phyloP scores from a whole-genome alignment of 2,329 filamentous ascomycete genomes.

The Botrytis pseudocinerea region DNA sequence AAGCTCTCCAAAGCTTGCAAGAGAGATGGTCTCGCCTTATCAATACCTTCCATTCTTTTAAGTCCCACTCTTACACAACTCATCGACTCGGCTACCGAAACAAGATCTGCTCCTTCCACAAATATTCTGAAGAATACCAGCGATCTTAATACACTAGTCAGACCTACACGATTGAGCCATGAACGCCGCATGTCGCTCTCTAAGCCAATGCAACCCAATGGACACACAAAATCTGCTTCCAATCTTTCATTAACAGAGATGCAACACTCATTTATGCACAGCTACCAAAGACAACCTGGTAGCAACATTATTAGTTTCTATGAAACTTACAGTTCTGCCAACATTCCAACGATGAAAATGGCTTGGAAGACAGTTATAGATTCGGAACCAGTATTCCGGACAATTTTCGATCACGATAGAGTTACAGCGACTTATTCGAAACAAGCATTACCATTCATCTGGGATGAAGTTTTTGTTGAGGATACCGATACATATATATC shows the following conservation, averaged over 20 bases:
- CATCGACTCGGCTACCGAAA: slow-evolving; percentile 1
- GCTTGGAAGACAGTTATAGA: slow-evolving; percentile 38
- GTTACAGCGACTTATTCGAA: slow-evolving; percentile 6
- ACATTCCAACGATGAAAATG: slow-evolving; percentile 32
- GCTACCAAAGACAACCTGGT: slow-evolving; percentile 28
- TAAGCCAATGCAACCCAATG: background rate
- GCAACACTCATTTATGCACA: slow-evolving; percentile 36
- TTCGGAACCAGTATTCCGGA: slow-evolving; percentile 37
- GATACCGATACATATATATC: slow-evolving; percentile 8
- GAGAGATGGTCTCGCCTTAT: slow-evolving; percentile 36
- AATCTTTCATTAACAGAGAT: slow-evolving; percentile 31
- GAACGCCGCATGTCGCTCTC: slow-evolving; percentile 13
- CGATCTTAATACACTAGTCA: slow-evolving; percentile 12
- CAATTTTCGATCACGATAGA: slow-evolving; percentile 18
- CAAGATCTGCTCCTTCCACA: background rate
- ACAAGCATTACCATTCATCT: slow-evolving; percentile 6
- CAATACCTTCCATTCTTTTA: slow-evolving; percentile 20
- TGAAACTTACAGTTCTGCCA: slow-evolving; percentile 28
- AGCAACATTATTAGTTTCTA: slow-evolving; percentile 35
- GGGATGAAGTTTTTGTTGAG: background rate
- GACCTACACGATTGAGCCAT: slow-evolving; percentile 1
- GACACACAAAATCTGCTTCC: background rate
- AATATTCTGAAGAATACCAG: background rate
- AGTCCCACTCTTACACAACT: slow-evolving; percentile 5
- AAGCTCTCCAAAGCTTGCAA: slow-evolving; percentile 45